Evolutionary conservation across 805 yeast genomes (phyloP).

Genomic region (Hanseniaspora thailandica): DNA sequence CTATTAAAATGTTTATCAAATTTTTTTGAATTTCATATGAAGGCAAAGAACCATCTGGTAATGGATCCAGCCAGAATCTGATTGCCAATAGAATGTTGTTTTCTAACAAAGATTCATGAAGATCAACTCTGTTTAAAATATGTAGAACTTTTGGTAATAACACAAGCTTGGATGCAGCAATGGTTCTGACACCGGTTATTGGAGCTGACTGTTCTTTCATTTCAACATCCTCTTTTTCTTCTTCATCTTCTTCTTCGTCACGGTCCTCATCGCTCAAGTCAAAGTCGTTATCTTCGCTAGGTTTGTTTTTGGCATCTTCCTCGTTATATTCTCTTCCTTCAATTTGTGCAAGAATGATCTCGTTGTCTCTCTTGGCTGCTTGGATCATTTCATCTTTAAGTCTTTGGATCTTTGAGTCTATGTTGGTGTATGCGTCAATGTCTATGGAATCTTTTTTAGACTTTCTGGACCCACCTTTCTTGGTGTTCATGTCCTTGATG

Average conservation of each 20-base stretch:
- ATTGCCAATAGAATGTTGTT: constrained; percentile 87
- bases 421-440: constrained; percentile 76
- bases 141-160: constrained; percentile 68
- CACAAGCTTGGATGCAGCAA: constrained; percentile 10
- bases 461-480: constrained; percentile 38
- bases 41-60: constrained; percentile 97
- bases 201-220: constrained; percentile 31
- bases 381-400: constrained; percentile 82
- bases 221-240: constrained; percentile 21
- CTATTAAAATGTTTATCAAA: constrained; percentile 26
- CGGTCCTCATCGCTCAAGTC: constrained; percentile 1
- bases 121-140: constrained; percentile 64
- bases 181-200: background rate
- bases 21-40: constrained; percentile 91
- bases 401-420: constrained; percentile 75
- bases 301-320: constrained; percentile 12
- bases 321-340: background rate
- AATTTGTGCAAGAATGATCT: constrained; percentile 33
- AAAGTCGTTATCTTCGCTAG: constrained; percentile 23
- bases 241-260: background rate
- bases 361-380: constrained; percentile 68
- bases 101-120: constrained; percentile 87
- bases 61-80: constrained; percentile 93
- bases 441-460: constrained; percentile 36
- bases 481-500: constrained; percentile 61